These are phyloP conservation scores for Mollisia scopiformis DNA, from an alignment of 2,329 filamentous ascomycete species.

Conservation along the genomic window DNA sequence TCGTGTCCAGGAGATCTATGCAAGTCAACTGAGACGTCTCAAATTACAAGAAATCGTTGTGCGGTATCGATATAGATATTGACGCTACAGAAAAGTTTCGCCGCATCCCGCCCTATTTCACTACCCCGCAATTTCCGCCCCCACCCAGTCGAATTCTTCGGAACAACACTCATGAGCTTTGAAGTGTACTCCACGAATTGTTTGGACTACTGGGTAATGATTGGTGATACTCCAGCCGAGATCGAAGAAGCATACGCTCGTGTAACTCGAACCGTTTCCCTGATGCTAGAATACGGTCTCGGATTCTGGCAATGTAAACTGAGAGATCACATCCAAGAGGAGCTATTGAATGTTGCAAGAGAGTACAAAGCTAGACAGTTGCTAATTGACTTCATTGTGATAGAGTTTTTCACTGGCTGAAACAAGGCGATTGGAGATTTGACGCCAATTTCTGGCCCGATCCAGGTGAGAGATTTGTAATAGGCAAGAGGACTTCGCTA, in stretches of 20 bases:
- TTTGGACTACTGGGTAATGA: conserved; percentile 68
- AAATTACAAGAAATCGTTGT: no score
- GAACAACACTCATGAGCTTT: conserved; percentile 69
- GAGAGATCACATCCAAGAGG: conserved; percentile 67
- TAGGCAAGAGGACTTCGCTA: background rate
- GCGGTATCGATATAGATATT: no score
- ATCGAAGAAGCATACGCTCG: conserved; percentile 59
- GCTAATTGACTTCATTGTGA: conserved; percentile 66
- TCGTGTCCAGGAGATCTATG: no score
- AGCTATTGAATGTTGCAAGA: conserved; percentile 60
- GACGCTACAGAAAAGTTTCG: no score
- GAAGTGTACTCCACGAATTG: conserved; percentile 60
- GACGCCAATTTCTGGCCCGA: conserved; percentile 67
- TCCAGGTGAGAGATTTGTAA: conserved; percentile 42
- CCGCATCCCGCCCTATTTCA: no score
- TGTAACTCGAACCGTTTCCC: conserved; percentile 61
- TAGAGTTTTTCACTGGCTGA: conserved; percentile 72
- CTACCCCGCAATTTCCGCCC: no score
- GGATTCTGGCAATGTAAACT: conserved; percentile 73
- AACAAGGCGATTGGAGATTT: conserved; percentile 70
- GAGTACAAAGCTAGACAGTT: conserved; percentile 59
- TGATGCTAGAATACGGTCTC: conserved; percentile 71
- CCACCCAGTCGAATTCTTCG: conserved; percentile 66
- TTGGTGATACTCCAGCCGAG: conserved; percentile 55
- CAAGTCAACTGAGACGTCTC: no score